A percentile compares a stretch with the other conserved stretches of the same genome.
phyloP scores from a whole-genome alignment of 1,139 yeast species.

The Pichia inconspicua region DNA sequence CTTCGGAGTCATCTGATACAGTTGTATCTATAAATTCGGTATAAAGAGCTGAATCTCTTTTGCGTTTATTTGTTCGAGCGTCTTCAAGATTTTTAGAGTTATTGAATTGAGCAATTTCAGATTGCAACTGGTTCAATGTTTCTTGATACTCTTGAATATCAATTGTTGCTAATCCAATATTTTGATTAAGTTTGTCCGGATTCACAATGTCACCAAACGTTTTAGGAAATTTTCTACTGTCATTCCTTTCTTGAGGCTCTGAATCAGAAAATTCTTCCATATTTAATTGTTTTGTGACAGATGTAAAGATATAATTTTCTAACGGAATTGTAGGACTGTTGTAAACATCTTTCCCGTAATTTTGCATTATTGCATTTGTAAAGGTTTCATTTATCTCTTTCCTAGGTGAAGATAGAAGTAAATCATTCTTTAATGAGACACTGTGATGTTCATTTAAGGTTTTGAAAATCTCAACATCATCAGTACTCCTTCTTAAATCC shows the following conservation, averaged over 20 bases:
- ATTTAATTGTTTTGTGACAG: background rate
- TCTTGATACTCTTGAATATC: background rate
- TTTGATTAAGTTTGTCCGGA: background rate
- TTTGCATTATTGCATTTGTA: constrained; percentile 1
- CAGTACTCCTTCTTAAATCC: background rate
- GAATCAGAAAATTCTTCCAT: background rate
- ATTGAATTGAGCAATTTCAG: background rate
- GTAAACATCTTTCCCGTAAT: background rate
- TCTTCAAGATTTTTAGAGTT: background rate
- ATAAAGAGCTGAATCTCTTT: background rate
- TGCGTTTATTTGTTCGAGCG: background rate
- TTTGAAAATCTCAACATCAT: background rate
- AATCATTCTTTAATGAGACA: background rate
- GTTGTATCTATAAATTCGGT: background rate
- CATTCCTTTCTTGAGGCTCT: background rate
- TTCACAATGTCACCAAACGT: background rate
- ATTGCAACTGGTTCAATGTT: background rate
- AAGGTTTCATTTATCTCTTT: constrained; percentile 6
- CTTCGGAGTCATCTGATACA: background rate
- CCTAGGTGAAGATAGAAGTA: constrained; percentile 7
- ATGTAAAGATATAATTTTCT: background rate
- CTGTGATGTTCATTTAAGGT: constrained; percentile 6
- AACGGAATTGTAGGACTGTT: background rate
- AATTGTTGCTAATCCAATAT: background rate
- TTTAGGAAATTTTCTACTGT: background rate